Evolutionary conservation across 768 basidiomycete genomes (phyloP).

Genomic region (Kwoniella sp.): DNA sequence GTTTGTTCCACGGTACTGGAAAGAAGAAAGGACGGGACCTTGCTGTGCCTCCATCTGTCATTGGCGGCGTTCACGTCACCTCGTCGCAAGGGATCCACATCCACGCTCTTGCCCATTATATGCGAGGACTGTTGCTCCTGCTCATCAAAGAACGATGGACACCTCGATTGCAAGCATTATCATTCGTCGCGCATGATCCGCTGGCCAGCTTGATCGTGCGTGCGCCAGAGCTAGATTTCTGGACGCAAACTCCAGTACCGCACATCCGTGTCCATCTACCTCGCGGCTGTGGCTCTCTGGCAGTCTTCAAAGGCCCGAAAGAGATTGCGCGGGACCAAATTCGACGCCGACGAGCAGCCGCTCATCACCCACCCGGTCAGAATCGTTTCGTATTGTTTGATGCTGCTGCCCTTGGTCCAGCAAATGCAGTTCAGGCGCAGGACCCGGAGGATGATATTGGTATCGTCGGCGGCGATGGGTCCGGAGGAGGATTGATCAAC

Average conservation of each 20-base stretch:
- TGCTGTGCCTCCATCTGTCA: background rate
- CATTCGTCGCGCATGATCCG: constrained; percentile 40
- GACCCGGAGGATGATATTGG: constrained; percentile 3
- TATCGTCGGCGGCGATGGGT: constrained; percentile 42
- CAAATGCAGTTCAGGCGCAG: background rate
- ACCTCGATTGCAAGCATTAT: constrained; percentile 40
- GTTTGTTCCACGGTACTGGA: too few species aligned
- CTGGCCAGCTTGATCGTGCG: constrained; percentile 36
- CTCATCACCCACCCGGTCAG: background rate
- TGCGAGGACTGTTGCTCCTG: constrained; percentile 19
- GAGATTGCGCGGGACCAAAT: constrained; percentile 29
- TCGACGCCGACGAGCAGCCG: constrained; percentile 1
- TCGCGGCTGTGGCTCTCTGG: constrained; percentile 30
- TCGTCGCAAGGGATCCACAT: background rate
- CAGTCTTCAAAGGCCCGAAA: constrained; percentile 38
- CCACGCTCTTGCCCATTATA: constrained; percentile 26
- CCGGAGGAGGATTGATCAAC: constrained; percentile 36
- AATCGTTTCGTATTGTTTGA: background rate
- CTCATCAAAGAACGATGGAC: constrained; percentile 30
- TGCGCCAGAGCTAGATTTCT: constrained; percentile 38
- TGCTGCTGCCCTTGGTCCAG: background rate
- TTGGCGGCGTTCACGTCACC: background rate
- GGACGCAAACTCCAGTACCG: constrained; percentile 31
- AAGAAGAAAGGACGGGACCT: too few species aligned
- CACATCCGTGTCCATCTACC: constrained; percentile 47